Conservation (phyloP, 345 rosid genomes). For the Geranium brycei region DNA sequence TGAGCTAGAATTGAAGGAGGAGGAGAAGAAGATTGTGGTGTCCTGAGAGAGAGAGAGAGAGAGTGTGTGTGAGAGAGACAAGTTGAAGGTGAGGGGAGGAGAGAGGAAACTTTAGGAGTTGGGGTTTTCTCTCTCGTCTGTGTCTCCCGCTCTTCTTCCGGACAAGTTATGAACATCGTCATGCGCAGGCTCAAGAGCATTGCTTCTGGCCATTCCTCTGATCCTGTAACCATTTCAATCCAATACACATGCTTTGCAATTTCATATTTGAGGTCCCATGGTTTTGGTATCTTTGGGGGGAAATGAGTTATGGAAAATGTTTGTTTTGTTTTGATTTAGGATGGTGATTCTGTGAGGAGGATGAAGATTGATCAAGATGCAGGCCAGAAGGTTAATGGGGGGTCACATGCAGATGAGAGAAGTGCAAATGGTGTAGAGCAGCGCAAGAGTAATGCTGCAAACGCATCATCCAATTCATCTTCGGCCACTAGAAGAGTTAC, state of each 20-base stretch:
- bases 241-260: no score
- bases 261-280: no score
- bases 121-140: neutral
- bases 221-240: conserved; percentile 39
- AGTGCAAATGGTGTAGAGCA: conserved; percentile 26
- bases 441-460: conserved; percentile 44
- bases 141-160: conserved; percentile 1
- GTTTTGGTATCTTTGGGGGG: no score
- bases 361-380: conserved; percentile 56
- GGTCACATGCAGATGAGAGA: conserved; percentile 33
- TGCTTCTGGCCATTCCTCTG: conserved; percentile 94
- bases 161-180: conserved; percentile 47
- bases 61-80: no score
- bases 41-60: neutral
- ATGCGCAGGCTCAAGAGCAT: conserved; percentile 94
- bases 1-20: neutral
- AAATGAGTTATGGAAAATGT: no score
- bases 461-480: conserved; percentile 30
- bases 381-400: conserved; percentile 19
- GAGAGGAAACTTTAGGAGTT: neutral
- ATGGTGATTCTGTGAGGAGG: conserved; percentile 68
- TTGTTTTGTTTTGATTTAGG: conserved; percentile 21
- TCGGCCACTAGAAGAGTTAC: conserved; percentile 16
- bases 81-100: neutral
- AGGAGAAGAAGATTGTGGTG: neutral